Evolutionary conservation across 805 yeast genomes (phyloP), one percentile per base, ranked within the genome.

Genomic region (Ogataea wickerhamii): DNA sequence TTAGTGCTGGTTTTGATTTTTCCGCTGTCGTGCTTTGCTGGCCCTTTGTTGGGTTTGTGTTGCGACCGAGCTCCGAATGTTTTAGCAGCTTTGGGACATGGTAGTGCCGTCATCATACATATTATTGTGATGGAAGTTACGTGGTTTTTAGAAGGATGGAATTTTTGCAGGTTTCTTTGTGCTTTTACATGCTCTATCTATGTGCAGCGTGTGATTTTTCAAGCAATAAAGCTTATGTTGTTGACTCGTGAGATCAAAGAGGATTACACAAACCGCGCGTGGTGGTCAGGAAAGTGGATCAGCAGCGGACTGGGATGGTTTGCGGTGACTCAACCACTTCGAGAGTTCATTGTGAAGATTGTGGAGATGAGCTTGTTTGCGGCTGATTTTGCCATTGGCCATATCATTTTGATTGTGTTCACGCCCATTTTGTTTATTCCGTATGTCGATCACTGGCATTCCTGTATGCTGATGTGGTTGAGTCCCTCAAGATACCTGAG

Each of bases 221-320:
- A 64, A 26, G 44, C 61, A 4, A 53, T 62, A 2, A 54, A 63
- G 22, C 38, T 65, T 8, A 21, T 62, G 6, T 45, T 60, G 2
- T 47, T 73, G 16, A 65, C 73, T 1, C 55, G 71, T 40, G 80
- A 74, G 45, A 48, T 68, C 35, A 56, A 54, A 21, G 66, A 60
- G 18, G 72, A 70, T 43, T 47, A 51, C 29, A 48, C 70, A 2
- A 72, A 74, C 41, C 43, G 62, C 26, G 70, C 75, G 0, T 74
- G 78, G 78, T 74, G 78, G 78, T 67, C 76, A 1, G 79, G 78
- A 0, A 64, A 61, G 34, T 74, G 78, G 78, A 43, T 63, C 16
- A 50, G 47, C 3, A 54, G 62, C 18, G 69, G 66, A 3, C 43
- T 67, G 10, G 74, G 74, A 4, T 56, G 61, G 53, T 48, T 56